These are phyloP conservation scores for Mycosphaerella arachidis DNA, from an alignment of 2,329 filamentous ascomycete species.

Conservation along the genomic window DNA sequence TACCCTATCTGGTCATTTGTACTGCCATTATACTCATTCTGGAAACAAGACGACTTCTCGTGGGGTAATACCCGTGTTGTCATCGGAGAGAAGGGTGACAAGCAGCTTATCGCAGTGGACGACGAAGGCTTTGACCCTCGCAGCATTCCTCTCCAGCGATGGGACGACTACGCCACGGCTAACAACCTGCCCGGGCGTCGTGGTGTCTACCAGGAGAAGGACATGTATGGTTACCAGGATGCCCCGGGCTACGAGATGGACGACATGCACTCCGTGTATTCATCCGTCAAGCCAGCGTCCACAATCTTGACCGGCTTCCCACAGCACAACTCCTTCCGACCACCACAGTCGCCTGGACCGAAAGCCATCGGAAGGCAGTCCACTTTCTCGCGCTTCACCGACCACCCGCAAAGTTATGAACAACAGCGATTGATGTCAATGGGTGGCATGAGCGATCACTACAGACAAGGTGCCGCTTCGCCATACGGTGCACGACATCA, in stretches of 20 bases:
- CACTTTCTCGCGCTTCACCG: constrained; percentile 64
- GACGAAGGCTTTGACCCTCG: constrained; percentile 86
- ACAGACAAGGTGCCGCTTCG: constrained; percentile 22
- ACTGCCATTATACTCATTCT: constrained; percentile 95
- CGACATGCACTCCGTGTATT: constrained; percentile 95
- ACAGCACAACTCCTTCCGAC: constrained; percentile 50
- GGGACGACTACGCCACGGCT: constrained; percentile 87
- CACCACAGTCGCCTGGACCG: constrained; percentile 73
- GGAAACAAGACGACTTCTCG: constrained; percentile 98
- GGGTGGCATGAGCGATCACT: constrained; percentile 50
- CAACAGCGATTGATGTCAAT: constrained; percentile 56
- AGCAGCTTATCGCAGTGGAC: constrained; percentile 79
- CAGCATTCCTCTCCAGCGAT: constrained; percentile 87
- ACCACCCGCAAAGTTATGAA: constrained; percentile 50
- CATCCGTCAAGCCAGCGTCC: constrained; percentile 77
- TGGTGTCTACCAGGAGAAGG: constrained; percentile 45
- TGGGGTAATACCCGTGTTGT: constrained; percentile 99
- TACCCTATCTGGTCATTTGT: constrained; percentile 91
- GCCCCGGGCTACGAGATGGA: constrained; percentile 82
- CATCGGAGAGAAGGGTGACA: constrained; percentile 86
- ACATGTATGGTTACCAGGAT: constrained; percentile 21
- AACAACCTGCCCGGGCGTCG: constrained; percentile 91
- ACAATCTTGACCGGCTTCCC: constrained; percentile 82
- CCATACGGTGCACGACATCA: constrained; percentile 39
- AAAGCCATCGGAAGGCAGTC: constrained; percentile 65